A percentile compares a stretch with the other conserved stretches of the same genome.
phyloP scores from a whole-genome alignment of 2,329 filamentous ascomycete species.

The Sporothrix humicola region DNA sequence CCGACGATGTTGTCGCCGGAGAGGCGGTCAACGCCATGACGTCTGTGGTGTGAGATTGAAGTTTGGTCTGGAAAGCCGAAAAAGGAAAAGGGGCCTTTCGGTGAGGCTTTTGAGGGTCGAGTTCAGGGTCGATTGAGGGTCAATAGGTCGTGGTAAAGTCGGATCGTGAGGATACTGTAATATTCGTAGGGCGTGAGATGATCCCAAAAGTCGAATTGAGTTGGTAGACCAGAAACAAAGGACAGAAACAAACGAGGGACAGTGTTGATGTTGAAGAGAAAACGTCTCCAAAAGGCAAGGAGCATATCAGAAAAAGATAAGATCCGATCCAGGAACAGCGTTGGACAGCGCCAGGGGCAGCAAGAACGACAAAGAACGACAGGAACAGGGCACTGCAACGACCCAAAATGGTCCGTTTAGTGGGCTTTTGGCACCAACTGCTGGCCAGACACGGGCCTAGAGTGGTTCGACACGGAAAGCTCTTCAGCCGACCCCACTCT shows the following conservation, averaged over 20 bases:
- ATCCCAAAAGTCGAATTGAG: background rate
- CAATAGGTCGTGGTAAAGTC: background rate
- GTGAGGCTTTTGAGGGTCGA: background rate
- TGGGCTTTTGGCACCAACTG: background rate
- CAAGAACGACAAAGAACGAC: background rate
- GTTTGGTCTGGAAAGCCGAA: no score
- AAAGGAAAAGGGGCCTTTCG: background rate
- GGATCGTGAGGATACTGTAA: background rate
- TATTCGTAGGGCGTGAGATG: no score
- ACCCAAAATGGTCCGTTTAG: background rate
- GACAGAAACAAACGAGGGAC: background rate
- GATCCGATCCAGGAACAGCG: constrained; percentile 34
- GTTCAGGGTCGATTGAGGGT: background rate
- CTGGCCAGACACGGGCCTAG: background rate
- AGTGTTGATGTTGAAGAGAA: constrained; percentile 13
- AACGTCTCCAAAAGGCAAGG: background rate
- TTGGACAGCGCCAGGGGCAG: constrained; percentile 17
- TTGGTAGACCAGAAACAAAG: background rate
- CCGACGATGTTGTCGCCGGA: constrained; percentile 22
- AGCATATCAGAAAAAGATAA: constrained; percentile 29
- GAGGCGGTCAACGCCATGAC: constrained; percentile 31
- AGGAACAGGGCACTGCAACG: background rate
- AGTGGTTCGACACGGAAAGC: constrained; percentile 36
- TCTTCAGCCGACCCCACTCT: constrained; percentile 31
- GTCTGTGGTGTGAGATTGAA: background rate